phyloP scores from a whole-genome alignment of 129 eudicot genomes.

The Tagetes erecta region DNA sequence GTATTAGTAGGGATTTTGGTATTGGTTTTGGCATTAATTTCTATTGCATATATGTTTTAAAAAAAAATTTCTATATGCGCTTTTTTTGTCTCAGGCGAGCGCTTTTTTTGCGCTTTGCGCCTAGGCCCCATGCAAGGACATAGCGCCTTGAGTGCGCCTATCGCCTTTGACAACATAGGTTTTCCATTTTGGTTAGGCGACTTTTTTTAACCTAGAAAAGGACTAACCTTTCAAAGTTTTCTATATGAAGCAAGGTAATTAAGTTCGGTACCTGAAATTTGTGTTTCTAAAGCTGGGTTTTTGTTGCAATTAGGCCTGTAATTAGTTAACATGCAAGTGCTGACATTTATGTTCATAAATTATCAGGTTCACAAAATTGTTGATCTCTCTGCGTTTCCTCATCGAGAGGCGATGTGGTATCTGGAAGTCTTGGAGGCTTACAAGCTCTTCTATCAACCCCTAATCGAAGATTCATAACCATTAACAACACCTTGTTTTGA shows the following conservation, averaged over 20 bases:
- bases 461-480: slow-evolving; percentile 42
- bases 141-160: too few relatives aligned
- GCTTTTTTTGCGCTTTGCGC: too few relatives aligned
- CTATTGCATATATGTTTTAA: too few relatives aligned
- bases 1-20: too few relatives aligned
- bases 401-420: slow-evolving; percentile 97
- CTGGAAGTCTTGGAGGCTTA: slow-evolving; percentile 93
- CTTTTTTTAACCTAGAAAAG: not conserved
- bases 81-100: too few relatives aligned
- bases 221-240: not conserved
- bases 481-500: slow-evolving; percentile 7
- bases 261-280: not conserved
- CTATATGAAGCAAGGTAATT: not conserved
- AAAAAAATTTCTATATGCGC: too few relatives aligned
- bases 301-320: not conserved
- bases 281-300: not conserved
- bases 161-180: too few relatives aligned
- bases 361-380: slow-evolving; percentile 90
- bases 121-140: too few relatives aligned
- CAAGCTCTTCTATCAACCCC: slow-evolving; percentile 73
- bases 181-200: not conserved
- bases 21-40: too few relatives aligned
- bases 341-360: slow-evolving; percentile 5
- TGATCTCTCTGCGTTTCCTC: slow-evolving; percentile 79
- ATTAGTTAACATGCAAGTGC: slow-evolving; percentile 1